phyloP scores from a whole-genome alignment of 345 rosid genomes.

The Mercurialis annua region DNA sequence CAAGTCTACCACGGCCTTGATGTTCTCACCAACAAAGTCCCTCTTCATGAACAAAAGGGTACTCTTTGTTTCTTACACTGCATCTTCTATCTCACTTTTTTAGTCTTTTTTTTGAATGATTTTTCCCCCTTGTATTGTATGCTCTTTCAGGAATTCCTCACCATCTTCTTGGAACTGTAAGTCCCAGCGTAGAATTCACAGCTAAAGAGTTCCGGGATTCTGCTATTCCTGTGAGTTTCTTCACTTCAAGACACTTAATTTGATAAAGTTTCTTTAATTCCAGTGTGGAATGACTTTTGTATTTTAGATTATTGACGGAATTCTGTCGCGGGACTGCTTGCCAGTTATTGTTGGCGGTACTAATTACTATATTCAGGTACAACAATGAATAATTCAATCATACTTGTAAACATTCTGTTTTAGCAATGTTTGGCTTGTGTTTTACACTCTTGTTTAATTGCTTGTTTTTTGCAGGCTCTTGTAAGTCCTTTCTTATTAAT shows the following conservation, averaged over 20 bases:
- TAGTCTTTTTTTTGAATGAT: neutral
- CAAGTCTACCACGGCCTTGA: constrained; percentile 86
- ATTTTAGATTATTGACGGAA: constrained; percentile 73
- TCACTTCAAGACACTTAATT: neutral
- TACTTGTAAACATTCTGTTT: neutral
- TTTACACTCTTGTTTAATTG: neutral
- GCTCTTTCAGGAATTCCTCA: constrained; percentile 70
- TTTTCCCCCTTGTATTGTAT: constrained; percentile 11
- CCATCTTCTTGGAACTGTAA: constrained; percentile 76
- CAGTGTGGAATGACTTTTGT: neutral
- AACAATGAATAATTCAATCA: neutral
- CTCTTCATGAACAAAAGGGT: constrained; percentile 68
- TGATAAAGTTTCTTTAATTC: neutral
- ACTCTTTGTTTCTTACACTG: neutral
- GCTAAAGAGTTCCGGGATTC: constrained; percentile 72
- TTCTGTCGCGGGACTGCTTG: constrained; percentile 57
- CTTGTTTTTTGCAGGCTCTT: constrained; percentile 53
- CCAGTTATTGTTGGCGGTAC: constrained; percentile 96
- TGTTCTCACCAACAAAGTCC: constrained; percentile 81
- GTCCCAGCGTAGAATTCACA: constrained; percentile 62
- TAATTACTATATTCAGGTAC: constrained; percentile 88
- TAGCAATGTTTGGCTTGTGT: neutral
- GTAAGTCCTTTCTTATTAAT: constrained; percentile 78
- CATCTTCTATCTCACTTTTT: neutral
- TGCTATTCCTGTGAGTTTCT: constrained; percentile 62